Evolutionary conservation across 2,329 filamentous ascomycete genomes (phyloP).

Genomic region (Diaporthe humulicola): DNA sequence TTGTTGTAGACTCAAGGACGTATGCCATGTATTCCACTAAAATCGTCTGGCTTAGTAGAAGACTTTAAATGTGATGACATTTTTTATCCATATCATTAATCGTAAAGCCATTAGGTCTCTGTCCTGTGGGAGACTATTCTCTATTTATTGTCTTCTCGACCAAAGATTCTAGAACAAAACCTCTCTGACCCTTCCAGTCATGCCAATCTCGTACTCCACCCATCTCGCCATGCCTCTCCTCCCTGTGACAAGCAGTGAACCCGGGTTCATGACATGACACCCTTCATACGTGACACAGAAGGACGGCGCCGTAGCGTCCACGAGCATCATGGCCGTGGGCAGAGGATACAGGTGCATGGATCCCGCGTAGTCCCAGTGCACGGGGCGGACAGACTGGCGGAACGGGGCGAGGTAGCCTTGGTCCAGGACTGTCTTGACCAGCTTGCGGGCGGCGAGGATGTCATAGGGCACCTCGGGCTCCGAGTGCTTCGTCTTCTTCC

Average conservation of each 20-base stretch:
- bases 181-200: slow-evolving; percentile 73
- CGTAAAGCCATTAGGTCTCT: not conserved
- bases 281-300: slow-evolving; percentile 95
- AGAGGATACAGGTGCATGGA: slow-evolving; percentile 88
- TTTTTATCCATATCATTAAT: no score
- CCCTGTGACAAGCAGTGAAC: slow-evolving; percentile 78
- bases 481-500: slow-evolving; percentile 34
- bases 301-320: slow-evolving; percentile 83
- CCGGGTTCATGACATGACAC: slow-evolving; percentile 96
- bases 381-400: slow-evolving; percentile 80
- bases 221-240: slow-evolving; percentile 80
- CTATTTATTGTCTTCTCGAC: not conserved
- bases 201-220: slow-evolving; percentile 86
- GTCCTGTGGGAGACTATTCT: no score
- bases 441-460: slow-evolving; percentile 74
- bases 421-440: slow-evolving; percentile 92
- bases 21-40: not conserved
- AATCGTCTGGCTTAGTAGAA: no score
- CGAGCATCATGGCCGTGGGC: slow-evolving; percentile 85
- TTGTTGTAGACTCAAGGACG: not conserved
- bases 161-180: slow-evolving; percentile 62
- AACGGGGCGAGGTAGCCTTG: slow-evolving; percentile 93
- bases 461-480: slow-evolving; percentile 58
- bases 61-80: no score
- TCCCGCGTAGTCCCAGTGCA: slow-evolving; percentile 89